Conservation (phyloP, 2,329 filamentous ascomycete genomes). For the Monosporascus cannonballus region DNA sequence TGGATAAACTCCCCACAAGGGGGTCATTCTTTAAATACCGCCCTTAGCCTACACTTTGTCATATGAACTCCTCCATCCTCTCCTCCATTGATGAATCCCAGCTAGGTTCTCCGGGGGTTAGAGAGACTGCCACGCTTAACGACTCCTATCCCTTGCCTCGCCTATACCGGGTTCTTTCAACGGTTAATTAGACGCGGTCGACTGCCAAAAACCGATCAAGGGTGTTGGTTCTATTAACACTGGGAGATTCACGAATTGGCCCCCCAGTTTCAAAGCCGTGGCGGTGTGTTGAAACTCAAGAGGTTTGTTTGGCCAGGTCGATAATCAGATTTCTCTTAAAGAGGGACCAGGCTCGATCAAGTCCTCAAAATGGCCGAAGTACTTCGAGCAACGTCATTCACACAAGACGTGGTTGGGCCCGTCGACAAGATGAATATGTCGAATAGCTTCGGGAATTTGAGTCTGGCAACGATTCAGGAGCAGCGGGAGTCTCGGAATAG, state of each 20-base stretch:
- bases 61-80: neutral
- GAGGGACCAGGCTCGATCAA: neutral
- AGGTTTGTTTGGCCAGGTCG: too few species aligned
- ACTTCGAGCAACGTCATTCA: conserved; percentile 18
- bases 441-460: conserved; percentile 18
- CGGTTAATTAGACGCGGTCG: too few species aligned
- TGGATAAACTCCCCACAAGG: neutral
- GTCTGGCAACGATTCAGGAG: conserved; percentile 17
- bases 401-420: conserved; percentile 12
- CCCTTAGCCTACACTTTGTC: neutral
- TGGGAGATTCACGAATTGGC: too few species aligned
- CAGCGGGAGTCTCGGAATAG: conserved; percentile 10
- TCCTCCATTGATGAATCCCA: neutral
- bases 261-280: too few species aligned
- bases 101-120: too few species aligned
- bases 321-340: neutral
- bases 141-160: too few species aligned
- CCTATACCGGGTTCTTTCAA: too few species aligned
- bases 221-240: too few species aligned
- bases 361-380: conserved; percentile 24
- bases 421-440: conserved; percentile 22
- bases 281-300: neutral
- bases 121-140: too few species aligned
- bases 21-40: neutral
- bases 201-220: too few species aligned